phyloP scores from a whole-genome alignment of 2,329 filamentous ascomycete genomes.

The Hymenoscyphus fraxineus region DNA sequence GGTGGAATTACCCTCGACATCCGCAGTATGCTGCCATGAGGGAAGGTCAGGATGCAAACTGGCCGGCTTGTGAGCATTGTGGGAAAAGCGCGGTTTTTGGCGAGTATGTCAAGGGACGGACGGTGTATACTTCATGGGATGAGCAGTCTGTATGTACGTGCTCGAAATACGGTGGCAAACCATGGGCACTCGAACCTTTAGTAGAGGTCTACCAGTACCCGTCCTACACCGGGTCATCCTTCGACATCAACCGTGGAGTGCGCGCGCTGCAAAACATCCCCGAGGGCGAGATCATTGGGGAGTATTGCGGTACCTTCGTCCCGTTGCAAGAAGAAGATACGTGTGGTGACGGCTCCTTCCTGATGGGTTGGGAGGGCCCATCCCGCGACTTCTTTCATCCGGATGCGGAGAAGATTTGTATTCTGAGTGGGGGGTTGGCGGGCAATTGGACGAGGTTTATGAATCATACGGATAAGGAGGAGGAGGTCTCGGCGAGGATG shows the following conservation, averaged over 20 bases:
- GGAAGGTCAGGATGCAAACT: background rate
- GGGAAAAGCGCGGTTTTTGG: background rate
- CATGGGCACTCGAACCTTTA: background rate
- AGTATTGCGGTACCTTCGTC: background rate
- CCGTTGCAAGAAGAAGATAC: background rate
- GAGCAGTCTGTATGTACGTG: background rate
- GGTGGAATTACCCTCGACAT: background rate
- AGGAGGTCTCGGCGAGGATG: background rate
- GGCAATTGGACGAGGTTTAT: background rate
- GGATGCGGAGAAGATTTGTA: background rate
- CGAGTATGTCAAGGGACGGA: background rate
- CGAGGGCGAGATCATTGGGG: background rate
- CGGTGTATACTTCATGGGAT: background rate
- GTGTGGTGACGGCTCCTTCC: background rate
- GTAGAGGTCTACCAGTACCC: background rate
- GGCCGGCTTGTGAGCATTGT: background rate
- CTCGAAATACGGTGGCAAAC: background rate
- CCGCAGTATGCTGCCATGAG: background rate
- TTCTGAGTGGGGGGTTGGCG: background rate
- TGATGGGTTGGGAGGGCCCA: background rate
- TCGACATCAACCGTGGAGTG: background rate
- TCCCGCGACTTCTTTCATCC: background rate
- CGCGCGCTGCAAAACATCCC: background rate
- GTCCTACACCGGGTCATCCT: background rate
- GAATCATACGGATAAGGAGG: background rate